These are phyloP conservation scores for Corylus americana DNA, from an alignment of 306 rosid genomes.

Conservation along the genomic window DNA sequence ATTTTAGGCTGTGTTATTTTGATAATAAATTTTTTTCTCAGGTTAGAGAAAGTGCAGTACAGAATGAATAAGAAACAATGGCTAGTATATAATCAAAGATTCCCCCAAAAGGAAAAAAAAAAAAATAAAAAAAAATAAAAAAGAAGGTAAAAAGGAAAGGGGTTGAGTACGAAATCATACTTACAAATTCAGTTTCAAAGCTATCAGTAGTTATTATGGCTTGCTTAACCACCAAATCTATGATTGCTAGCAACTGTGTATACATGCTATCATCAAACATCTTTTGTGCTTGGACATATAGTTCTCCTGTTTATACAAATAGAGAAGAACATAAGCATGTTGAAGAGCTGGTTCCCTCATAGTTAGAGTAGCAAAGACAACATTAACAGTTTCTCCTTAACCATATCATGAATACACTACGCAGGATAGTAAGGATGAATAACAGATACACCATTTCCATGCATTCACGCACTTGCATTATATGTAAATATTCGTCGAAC, in stretches of 20 bases:
- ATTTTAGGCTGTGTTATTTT: neutral
- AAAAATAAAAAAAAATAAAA: neutral
- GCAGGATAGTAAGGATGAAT: neutral
- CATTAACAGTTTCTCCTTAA: neutral
- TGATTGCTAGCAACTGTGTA: constrained; percentile 60
- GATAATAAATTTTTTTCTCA: neutral
- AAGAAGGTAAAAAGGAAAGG: neutral
- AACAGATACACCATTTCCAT: neutral
- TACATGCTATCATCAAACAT: constrained; percentile 72
- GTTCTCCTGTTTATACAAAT: constrained; percentile 67
- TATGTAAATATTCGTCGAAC: constrained; percentile 4
- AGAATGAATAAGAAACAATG: neutral
- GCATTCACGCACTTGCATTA: neutral
- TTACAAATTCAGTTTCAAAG: constrained; percentile 87
- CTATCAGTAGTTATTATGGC: constrained; percentile 56
- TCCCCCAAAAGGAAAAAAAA: neutral
- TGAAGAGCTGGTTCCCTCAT: neutral
- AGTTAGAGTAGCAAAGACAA: constrained; percentile 1
- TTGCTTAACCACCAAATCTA: constrained; percentile 73
- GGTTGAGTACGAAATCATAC: constrained; percentile 30
- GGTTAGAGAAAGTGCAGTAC: constrained; percentile 7
- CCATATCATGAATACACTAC: neutral
- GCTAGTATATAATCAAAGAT: constrained; percentile 10
- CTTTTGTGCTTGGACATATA: constrained; percentile 81
- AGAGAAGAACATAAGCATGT: constrained; percentile 19